phyloP scores from a whole-genome alignment of 371 early-diverging fungal species.

The Polyrhizophydium stewartii region DNA sequence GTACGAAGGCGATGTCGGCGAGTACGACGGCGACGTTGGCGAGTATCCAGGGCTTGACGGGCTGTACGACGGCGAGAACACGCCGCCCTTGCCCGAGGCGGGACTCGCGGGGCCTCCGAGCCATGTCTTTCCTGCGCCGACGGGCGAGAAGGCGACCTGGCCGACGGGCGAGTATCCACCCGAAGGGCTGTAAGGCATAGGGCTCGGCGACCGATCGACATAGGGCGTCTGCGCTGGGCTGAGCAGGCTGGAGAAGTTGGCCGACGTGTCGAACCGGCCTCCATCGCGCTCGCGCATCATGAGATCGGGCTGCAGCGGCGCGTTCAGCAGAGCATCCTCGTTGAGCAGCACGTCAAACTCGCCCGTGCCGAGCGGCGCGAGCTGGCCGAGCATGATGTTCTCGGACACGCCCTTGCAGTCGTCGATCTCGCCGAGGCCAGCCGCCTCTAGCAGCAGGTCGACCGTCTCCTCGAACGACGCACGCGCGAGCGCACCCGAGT shows the following conservation, averaged over 20 bases:
- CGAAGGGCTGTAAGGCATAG: constrained; percentile 21
- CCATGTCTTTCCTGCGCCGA: constrained; percentile 41
- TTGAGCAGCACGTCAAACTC: constrained; percentile 90
- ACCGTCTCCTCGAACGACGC: constrained; percentile 99
- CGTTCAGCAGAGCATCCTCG: constrained; percentile 77
- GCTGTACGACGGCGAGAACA: constrained; percentile 42
- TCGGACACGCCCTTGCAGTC: constrained; percentile 96
- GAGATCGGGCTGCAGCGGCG: constrained; percentile 23
- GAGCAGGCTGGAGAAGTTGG: constrained; percentile 16
- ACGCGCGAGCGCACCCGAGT: constrained; percentile 95
- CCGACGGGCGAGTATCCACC: constrained; percentile 39
- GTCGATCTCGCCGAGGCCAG: constrained; percentile 90
- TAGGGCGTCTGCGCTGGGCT: constrained; percentile 40
- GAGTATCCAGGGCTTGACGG: constrained; percentile 49
- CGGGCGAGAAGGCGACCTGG: constrained; percentile 63
- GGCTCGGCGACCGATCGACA: constrained; percentile 22
- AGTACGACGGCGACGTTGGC: constrained; percentile 71
- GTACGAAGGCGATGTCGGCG: constrained; percentile 63
- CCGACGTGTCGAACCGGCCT: constrained; percentile 4
- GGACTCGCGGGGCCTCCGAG: constrained; percentile 60
- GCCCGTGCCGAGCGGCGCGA: constrained; percentile 98
- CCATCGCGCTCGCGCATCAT: neutral
- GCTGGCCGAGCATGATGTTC: constrained; percentile 98
- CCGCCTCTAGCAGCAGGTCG: constrained; percentile 98
- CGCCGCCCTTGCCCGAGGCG: constrained; percentile 49